These are phyloP conservation scores for Schizothecium vesticola DNA, from an alignment of 495 filamentous ascomycete genomes.

Conservation along the genomic window DNA sequence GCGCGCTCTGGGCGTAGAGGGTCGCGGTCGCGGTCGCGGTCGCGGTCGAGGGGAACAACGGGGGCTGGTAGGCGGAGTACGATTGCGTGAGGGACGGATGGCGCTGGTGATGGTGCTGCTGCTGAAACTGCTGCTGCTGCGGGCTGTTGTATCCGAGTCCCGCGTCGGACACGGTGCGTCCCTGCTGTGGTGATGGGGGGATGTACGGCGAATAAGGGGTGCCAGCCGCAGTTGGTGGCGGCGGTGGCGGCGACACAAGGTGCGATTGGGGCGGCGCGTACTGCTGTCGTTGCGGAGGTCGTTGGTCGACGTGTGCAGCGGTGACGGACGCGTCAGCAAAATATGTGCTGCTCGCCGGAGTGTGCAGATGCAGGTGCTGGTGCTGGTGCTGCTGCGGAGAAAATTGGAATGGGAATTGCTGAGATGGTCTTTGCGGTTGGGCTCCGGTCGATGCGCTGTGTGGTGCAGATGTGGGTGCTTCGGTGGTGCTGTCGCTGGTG, in stretches of 20 bases:
- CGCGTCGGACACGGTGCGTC: neutral
- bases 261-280: conserved; percentile 13
- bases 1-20: neutral
- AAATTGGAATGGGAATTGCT: conserved; percentile 21
- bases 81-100: neutral
- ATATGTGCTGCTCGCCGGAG: conserved; percentile 15
- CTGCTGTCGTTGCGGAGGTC: conserved; percentile 20
- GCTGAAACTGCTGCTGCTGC: conserved; percentile 5
- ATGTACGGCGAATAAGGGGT: neutral
- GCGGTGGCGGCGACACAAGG: neutral
- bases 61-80: neutral
- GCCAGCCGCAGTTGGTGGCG: neutral
- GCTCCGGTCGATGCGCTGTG: conserved; percentile 11
- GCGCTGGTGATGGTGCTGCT: neutral
- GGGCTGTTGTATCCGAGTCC: conserved; percentile 7
- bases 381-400: conserved; percentile 11
- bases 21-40: neutral
- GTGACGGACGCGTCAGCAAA: conserved; percentile 17
- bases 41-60: neutral
- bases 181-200: neutral
- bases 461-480: conserved; percentile 6
- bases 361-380: conserved; percentile 18
- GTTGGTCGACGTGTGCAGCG: conserved; percentile 1
- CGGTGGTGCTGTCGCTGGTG: conserved; percentile 3
- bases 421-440: conserved; percentile 24